Evolutionary conservation across 1,284 basidiomycete species (phyloP).

Genomic region (Ceratobasidium sp.): DNA sequence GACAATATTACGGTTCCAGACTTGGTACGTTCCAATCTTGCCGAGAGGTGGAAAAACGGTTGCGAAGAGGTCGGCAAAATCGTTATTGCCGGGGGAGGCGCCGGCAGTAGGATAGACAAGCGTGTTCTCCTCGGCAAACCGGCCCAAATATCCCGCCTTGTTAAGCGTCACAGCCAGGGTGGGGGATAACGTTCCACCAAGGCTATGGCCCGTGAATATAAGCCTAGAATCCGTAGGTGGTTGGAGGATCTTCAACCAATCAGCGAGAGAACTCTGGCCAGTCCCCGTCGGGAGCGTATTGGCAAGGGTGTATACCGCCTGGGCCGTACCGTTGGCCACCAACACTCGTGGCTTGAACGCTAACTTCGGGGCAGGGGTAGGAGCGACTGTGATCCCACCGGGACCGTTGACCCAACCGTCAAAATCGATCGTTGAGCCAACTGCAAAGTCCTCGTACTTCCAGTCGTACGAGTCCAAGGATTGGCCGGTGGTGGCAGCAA

Average conservation of each 20-base stretch:
- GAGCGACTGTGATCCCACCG: not conserved
- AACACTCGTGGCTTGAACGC: not conserved
- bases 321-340: not conserved
- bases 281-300: not conserved
- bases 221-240: not conserved
- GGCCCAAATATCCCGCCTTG: not conserved
- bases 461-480: slow-evolving; percentile 22
- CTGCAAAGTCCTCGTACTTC: not conserved
- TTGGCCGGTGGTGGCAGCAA: slow-evolving; percentile 35
- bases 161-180: slow-evolving; percentile 20
- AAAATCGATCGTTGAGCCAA: slow-evolving; percentile 9
- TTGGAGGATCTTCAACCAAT: not conserved
- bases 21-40: slow-evolving; percentile 9
- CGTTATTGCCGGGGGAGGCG: slow-evolving; percentile 30
- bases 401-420: not conserved
- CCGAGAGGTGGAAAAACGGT: slow-evolving; percentile 12
- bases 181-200: slow-evolving; percentile 41
- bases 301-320: not conserved
- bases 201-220: slow-evolving; percentile 43
- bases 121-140: not conserved
- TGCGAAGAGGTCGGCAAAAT: slow-evolving; percentile 18
- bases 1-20: slow-evolving; percentile 44
- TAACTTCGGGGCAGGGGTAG: not conserved
- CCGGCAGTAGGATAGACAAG: slow-evolving; percentile 34
- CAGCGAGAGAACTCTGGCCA: not conserved